Percentiles rank a stretch among this genome's conserved stretches.
These are phyloP conservation scores for Colletotrichum sp. DNA, from an alignment of 2,329 filamentous ascomycete species.

Conservation along the genomic window DNA sequence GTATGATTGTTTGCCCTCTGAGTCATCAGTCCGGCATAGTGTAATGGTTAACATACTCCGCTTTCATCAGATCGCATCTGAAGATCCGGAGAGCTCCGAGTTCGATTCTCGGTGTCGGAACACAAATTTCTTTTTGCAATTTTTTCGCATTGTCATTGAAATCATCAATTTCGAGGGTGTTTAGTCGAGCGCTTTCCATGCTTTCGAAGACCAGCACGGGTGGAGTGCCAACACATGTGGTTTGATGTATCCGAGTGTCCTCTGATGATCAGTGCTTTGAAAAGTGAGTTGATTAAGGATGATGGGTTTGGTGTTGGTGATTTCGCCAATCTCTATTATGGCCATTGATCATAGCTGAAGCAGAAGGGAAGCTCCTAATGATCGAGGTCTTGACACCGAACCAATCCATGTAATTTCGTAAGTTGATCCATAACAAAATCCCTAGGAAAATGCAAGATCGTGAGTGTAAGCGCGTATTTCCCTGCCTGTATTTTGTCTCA, in stretches of 20 bases:
- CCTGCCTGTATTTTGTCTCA: neutral
- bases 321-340: neutral
- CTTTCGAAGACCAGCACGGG: neutral
- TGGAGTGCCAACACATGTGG: neutral
- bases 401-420: neutral
- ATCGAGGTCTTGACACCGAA: neutral
- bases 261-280: neutral
- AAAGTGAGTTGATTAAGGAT: neutral
- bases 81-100: neutral
- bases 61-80: neutral
- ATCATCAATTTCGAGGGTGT: neutral
- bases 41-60: constrained; percentile 1
- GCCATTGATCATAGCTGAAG: neutral
- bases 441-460: neutral
- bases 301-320: neutral
- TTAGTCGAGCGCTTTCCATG: neutral
- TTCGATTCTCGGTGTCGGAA: constrained; percentile 1
- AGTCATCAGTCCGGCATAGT: neutral
- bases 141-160: neutral
- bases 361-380: neutral
- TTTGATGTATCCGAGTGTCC: neutral
- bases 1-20: neutral
- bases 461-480: neutral
- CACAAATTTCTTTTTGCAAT: neutral
- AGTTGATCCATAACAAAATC: neutral